Conservation (phyloP, 2,329 filamentous ascomycete species). For the Aspergillus sp. region DNA sequence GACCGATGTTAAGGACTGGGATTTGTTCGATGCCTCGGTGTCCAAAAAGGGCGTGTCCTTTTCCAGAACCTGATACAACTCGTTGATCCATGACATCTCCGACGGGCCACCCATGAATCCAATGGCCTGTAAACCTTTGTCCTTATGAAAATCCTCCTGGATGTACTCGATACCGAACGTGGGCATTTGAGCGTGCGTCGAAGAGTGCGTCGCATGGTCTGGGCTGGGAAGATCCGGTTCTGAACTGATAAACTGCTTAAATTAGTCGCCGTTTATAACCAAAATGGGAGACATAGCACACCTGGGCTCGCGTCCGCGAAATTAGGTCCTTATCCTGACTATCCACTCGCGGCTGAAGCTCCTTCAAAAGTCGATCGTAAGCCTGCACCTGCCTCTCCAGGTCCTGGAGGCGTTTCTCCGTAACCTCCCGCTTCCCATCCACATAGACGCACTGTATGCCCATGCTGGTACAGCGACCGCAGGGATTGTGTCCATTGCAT, state of each 20-base stretch:
- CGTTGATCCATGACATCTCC: slow-evolving; percentile 45
- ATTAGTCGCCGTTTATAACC: not conserved
- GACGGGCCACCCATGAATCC: slow-evolving; percentile 48
- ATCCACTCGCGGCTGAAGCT: slow-evolving; percentile 26
- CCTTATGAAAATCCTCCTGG: slow-evolving; percentile 45
- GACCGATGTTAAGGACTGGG: slow-evolving; percentile 27
- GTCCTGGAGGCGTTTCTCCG: slow-evolving; percentile 42
- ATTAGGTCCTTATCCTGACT: slow-evolving; percentile 34
- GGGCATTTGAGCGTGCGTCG: slow-evolving; percentile 10
- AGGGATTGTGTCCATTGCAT: slow-evolving; percentile 47
- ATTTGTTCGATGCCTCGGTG: slow-evolving; percentile 22
- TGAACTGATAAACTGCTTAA: not conserved
- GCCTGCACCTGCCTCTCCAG: slow-evolving; percentile 38
- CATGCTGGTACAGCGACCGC: slow-evolving; percentile 43
- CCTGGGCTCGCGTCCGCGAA: slow-evolving; percentile 33
- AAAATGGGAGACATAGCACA: slow-evolving; percentile 18
- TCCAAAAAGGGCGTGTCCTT: slow-evolving; percentile 19
- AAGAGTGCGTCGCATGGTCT: slow-evolving; percentile 11
- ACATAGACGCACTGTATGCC: slow-evolving; percentile 43
- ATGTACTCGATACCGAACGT: slow-evolving; percentile 39
- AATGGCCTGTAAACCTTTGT: slow-evolving; percentile 37
- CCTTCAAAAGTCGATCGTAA: slow-evolving; percentile 36
- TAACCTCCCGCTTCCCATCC: slow-evolving; percentile 45
- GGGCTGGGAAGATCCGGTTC: not conserved
- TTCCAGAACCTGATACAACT: slow-evolving; percentile 39